phyloP scores from a whole-genome alignment of 2,329 filamentous ascomycete genomes.

The Fusarium humuli region DNA sequence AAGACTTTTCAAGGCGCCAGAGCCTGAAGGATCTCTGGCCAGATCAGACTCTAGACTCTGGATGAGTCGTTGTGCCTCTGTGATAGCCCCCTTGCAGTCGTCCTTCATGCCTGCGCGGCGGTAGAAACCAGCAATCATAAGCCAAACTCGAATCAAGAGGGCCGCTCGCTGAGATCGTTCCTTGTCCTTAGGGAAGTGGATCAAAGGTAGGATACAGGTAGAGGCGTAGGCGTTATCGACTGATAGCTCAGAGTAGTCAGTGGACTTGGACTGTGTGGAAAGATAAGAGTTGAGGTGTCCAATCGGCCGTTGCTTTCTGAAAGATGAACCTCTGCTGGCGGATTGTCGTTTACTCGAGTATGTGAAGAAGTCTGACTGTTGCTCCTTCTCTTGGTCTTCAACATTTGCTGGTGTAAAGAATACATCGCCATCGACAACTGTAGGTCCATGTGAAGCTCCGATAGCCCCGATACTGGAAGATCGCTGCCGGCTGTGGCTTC shows the following conservation, averaged over 20 bases:
- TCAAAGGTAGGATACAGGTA: slow-evolving; percentile 61
- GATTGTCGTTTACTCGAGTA: slow-evolving; percentile 56
- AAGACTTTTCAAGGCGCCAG: slow-evolving; percentile 69
- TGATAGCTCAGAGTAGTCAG: slow-evolving; percentile 55
- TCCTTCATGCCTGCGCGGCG: slow-evolving; percentile 82
- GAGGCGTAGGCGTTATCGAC: slow-evolving; percentile 58
- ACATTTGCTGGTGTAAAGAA: slow-evolving; percentile 63
- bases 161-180: slow-evolving; percentile 62
- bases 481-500: slow-evolving; percentile 61
- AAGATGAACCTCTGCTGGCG: slow-evolving; percentile 54
- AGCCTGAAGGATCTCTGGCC: slow-evolving; percentile 70
- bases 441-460: slow-evolving; percentile 51
- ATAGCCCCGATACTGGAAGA: slow-evolving; percentile 57
- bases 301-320: slow-evolving; percentile 57
- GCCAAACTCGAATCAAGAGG: slow-evolving; percentile 83
- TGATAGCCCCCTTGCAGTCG: slow-evolving; percentile 81
- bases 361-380: slow-evolving; percentile 58
- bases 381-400: slow-evolving; percentile 50
- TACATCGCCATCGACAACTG: slow-evolving; percentile 62
- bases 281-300: slow-evolving; percentile 60
- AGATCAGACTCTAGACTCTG: slow-evolving; percentile 76
- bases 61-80: slow-evolving; percentile 84
- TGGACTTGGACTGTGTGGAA: slow-evolving; percentile 55
- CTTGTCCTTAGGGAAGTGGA: slow-evolving; percentile 67
- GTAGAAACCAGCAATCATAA: slow-evolving; percentile 90